Evolutionary conservation across 2,329 filamentous ascomycete genomes (phyloP), one percentile per base, ranked within the genome.

Genomic region (Escovopsis sp.): DNA sequence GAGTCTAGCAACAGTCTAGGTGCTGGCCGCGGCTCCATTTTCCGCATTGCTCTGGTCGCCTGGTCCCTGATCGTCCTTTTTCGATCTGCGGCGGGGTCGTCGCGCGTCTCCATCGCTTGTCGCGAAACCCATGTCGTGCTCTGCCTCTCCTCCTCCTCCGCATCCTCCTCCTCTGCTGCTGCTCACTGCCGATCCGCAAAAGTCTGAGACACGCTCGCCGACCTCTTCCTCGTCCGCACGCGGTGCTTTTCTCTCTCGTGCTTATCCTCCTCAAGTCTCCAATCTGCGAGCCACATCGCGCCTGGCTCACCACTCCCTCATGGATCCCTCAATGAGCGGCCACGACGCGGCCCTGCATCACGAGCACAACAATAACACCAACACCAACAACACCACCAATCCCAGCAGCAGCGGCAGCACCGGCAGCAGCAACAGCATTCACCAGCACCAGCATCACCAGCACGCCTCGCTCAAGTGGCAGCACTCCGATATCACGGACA

Each of bases 41-140:
- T 7, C 33, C 12, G 2, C n/a, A n/a, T 36, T 10, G 34, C 4
- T 18, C 34, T 36, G 34, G 19, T 36, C 19, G 34, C 34, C 19
- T 36, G n/a, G 34, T 10, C 19, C 23, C 23, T 23, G 23, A 23
- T 23, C 23, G 6, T 23, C 23, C 23, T 23, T 23, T 23, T 23
- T 23, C 4, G 19, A 15, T 18, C 34, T 23, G 37, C 42, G 36
- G 41, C 44, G 46, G 46, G 46, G 43, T 48, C 43, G 46, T 45
- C 44, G 44, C 44, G 44, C 41, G 42, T 42, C 26, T 37, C 36
- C 19, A 39, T 32, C 33, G 36, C 43, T 42, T 36, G 38, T 42
- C 47, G 37, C 45, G 42, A 43, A 23, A 23, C 23, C 23, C 45
- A 48, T 47, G 49, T 49, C 49, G 45, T 47, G 46, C 38, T 30